Conservation (phyloP, 176 grass and related monocot genomes). For the Themeda triandra region DNA sequence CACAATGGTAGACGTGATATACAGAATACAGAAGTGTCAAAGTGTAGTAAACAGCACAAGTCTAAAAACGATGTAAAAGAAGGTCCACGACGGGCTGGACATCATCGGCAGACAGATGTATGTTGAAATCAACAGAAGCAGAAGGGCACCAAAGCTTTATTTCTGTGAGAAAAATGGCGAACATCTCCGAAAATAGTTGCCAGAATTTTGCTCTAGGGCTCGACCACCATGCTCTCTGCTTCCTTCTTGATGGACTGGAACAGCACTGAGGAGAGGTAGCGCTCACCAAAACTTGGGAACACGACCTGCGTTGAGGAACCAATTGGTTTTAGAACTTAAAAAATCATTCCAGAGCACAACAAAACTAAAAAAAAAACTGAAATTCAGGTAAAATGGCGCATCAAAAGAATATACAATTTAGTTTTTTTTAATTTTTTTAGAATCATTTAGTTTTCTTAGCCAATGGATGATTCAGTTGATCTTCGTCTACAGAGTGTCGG, state of each 20-base stretch:
- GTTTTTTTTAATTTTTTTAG: no score
- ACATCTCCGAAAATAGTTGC: background rate
- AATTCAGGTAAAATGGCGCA: background rate
- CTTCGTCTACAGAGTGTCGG: background rate
- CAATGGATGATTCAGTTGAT: background rate
- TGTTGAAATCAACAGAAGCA: conserved; percentile 1
- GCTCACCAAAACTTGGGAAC: conserved; percentile 66
- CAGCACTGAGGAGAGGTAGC: conserved; percentile 61
- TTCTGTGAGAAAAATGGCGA: conserved; percentile 5
- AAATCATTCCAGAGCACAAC: background rate
- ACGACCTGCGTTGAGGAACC: conserved; percentile 33
- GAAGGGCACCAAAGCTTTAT: conserved; percentile 22
- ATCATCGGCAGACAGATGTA: background rate
- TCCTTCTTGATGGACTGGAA: conserved; percentile 66
- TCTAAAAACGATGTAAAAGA: background rate
- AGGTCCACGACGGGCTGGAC: background rate
- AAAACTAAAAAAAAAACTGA: background rate
- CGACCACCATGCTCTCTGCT: conserved; percentile 61
- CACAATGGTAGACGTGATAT: conserved; percentile 4
- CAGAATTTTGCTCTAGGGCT: conserved; percentile 12
- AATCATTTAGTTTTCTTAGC: no score
- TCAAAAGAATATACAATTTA: background rate
- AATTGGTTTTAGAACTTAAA: background rate
- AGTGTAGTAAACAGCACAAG: background rate
- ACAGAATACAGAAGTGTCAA: conserved; percentile 14